Evolutionary conservation across 129 eudicot species (phyloP).

Genomic region (Centaurea solstitialis): DNA sequence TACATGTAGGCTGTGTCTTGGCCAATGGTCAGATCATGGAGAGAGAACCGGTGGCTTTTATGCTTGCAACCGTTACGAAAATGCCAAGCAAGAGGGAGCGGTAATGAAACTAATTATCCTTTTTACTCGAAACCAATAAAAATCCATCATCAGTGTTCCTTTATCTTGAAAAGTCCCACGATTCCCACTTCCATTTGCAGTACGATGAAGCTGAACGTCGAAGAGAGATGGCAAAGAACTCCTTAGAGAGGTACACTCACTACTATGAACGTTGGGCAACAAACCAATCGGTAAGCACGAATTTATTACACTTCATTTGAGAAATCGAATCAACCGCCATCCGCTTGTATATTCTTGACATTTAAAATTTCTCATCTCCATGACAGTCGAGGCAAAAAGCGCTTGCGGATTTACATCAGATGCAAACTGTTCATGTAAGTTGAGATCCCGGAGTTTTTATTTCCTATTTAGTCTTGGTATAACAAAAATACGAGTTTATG

Average conservation of each 20-base stretch:
- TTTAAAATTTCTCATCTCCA: not conserved
- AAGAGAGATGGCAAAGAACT: conserved; percentile 89
- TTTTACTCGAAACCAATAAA: not conserved
- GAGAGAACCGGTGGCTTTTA: conserved; percentile 93
- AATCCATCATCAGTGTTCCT: not conserved
- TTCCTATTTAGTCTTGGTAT: not conserved
- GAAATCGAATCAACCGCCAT: not conserved
- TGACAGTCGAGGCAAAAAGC: conserved; percentile 83
- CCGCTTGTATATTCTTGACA: not conserved
- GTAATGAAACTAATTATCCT: not conserved
- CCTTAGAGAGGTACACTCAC: conserved; percentile 81
- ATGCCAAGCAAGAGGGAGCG: conserved; percentile 19
- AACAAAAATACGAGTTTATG: not conserved
- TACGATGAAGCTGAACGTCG: conserved; percentile 75
- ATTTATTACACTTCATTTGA: not conserved
- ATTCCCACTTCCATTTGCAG: conserved; percentile 26
- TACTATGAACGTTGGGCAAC: conserved; percentile 88
- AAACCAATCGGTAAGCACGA: conserved; percentile 61
- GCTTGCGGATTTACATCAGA: conserved; percentile 60
- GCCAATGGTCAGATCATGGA: conserved; percentile 89
- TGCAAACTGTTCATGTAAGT: conserved; percentile 77
- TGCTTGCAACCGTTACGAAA: conserved; percentile 51
- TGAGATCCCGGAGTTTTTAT: not conserved
- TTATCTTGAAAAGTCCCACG: not conserved
- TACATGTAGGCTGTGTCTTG: conserved; percentile 73